Base-by-base conservation (phyloP, 2,329 filamentous ascomycete genomes). In the Aspergillus transmontanensis region DNA sequence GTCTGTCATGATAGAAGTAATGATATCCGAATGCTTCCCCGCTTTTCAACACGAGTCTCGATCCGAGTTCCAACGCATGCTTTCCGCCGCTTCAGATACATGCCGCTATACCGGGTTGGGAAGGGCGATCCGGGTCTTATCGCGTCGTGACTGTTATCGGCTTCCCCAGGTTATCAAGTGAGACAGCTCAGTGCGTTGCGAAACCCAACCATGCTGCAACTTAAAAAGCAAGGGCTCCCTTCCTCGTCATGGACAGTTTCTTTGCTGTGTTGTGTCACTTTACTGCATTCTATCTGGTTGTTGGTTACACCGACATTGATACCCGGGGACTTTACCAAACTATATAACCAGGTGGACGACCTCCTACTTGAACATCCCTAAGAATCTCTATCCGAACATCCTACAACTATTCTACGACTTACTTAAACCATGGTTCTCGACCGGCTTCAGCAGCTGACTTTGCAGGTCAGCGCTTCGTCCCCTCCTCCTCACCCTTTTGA, bases 401-500 rank as follows among this genome's bases (percentile, higher is more conserved):
- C 2, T 14, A 4, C 30, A 55, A 4, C 32, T 26, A 14, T 39
- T 26, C 21, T 5, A 36, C n/a, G n/a, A 55, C 6, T 34, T 36
- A 7, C 14, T 14, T 26, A n/a, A 51, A 61, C 3, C 28, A 88
- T 88, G 86, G 86, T 86, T 68, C 82, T 89, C 68, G 86, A 89
- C 69, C 84, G 87, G 69, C 80, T 90, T 53, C 87, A 87, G 79
- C 87, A 89, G 72, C 81, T 90, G 73, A 81, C 87, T 68, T 81
- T 84, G 59, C 88, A 90, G 71, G 77, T 90, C 71, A 85, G 83
- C 59, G 86, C 86, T 61, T 81, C 83, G 30, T 73, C 81, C 32
- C 75, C 81, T 43, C 81, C 82, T 57, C 84, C 86, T 41, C 89
- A 96, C 73, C 93, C 93, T 6, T 86, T 95, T 67, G 93, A 96